Percentiles rank a stretch among this genome's conserved stretches.
phyloP scores from a whole-genome alignment of 768 basidiomycete genomes.

The Mycena alexandri region DNA sequence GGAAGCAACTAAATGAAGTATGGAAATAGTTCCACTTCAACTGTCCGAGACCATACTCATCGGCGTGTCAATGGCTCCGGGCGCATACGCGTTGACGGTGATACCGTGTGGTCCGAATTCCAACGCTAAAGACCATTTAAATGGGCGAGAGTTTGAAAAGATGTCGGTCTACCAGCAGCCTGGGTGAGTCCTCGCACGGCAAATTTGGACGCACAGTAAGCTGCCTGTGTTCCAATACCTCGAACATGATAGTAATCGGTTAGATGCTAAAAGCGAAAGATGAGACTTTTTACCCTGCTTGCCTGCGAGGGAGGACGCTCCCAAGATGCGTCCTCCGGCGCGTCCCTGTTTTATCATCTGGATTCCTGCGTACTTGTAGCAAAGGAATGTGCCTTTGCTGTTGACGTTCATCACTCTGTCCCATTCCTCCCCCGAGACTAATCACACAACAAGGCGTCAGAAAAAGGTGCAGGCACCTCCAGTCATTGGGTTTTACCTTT shows the following conservation, averaged over 20 bases:
- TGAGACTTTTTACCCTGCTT: constrained; percentile 50
- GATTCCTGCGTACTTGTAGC: constrained; percentile 52
- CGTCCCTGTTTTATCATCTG: constrained; percentile 56
- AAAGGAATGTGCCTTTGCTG: constrained; percentile 47
- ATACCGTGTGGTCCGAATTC: constrained; percentile 45
- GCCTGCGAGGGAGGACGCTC: constrained; percentile 53
- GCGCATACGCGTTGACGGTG: constrained; percentile 46
- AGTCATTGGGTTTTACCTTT: neutral
- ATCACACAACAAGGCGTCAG: constrained; percentile 15
- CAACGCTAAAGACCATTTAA: constrained; percentile 39
- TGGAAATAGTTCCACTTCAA: too few species aligned
- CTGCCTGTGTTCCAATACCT: constrained; percentile 29
- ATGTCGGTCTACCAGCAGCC: constrained; percentile 43
- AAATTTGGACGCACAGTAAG: constrained; percentile 56
- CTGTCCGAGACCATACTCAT: too few species aligned
- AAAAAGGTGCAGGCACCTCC: too few species aligned
- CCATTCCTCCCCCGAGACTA: constrained; percentile 37
- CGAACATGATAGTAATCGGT: neutral
- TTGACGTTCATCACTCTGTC: constrained; percentile 45
- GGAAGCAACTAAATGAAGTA: too few species aligned
- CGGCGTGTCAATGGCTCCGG: constrained; percentile 35
- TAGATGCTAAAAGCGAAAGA: too few species aligned
- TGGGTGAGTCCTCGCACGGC: constrained; percentile 60
- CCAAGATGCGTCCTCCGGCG: constrained; percentile 56
- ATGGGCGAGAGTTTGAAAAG: neutral